Percentiles rank a stretch among this genome's conserved stretches.
These are phyloP conservation scores for Austroboletus niveus DNA, from an alignment of 1,284 basidiomycete species.

Conservation along the genomic window DNA sequence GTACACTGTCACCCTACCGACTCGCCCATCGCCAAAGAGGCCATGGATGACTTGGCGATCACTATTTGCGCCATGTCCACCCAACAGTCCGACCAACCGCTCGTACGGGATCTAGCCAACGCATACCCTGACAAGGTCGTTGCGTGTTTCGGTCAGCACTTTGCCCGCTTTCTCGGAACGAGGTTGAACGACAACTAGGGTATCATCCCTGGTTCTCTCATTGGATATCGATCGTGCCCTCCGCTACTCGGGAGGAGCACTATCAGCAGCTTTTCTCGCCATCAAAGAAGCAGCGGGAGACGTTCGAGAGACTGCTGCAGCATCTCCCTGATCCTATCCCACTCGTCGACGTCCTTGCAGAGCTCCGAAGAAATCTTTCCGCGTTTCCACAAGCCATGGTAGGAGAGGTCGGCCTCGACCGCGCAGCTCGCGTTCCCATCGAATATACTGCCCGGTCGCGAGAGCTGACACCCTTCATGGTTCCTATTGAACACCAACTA, in stretches of 20 bases:
- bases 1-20: conserved; percentile 84
- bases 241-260: conserved; percentile 57
- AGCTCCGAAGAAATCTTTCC: conserved; percentile 55
- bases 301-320: conserved; percentile 52
- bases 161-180: conserved; percentile 8
- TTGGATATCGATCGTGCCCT: conserved; percentile 51
- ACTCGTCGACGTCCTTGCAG: conserved; percentile 49
- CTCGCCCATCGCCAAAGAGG: conserved; percentile 44
- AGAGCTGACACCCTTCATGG: conserved; percentile 63
- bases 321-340: conserved; percentile 62
- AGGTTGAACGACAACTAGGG: conserved; percentile 42
- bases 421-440: conserved; percentile 65
- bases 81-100: conserved; percentile 56
- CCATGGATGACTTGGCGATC: conserved; percentile 53
- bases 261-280: conserved; percentile 60
- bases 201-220: conserved; percentile 86
- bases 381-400: conserved; percentile 68
- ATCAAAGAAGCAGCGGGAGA: conserved; percentile 34
- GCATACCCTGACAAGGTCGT: conserved; percentile 62
- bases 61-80: conserved; percentile 77
- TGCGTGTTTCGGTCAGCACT: conserved; percentile 68
- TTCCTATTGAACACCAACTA: conserved; percentile 73
- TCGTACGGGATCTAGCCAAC: conserved; percentile 59
- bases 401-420: conserved; percentile 83
- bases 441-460: conserved; percentile 44